Percentiles rank a stretch among this genome's conserved stretches.
Evolutionary conservation across 148 eudicot species (phyloP).

Genomic region (Dysphania ambrosioides): DNA sequence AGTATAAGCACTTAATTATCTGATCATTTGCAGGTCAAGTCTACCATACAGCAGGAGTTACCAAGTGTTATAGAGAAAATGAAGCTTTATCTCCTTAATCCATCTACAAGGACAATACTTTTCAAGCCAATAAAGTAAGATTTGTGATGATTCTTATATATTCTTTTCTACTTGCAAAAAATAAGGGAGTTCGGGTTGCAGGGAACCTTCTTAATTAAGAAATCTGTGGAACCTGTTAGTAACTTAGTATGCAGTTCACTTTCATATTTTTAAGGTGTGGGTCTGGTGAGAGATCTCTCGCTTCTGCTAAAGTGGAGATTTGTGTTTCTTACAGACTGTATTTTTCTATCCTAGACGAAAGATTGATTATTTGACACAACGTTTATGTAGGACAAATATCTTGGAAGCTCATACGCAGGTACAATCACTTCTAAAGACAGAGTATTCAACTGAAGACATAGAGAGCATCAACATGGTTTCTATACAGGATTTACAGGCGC

Average conservation of each 20-base stretch:
- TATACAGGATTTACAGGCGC: conserved; percentile 64
- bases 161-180: background rate
- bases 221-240: background rate
- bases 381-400: conserved; percentile 71
- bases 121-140: conserved; percentile 95
- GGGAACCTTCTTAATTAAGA: background rate
- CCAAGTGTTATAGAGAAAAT: conserved; percentile 73
- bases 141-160: background rate
- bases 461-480: conserved; percentile 58
- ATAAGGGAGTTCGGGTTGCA: background rate
- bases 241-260: conserved; percentile 3
- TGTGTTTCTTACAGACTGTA: background rate
- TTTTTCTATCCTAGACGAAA: background rate
- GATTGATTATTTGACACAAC: background rate
- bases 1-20: background rate
- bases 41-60: conserved; percentile 71
- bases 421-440: conserved; percentile 56
- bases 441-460: conserved; percentile 66
- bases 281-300: background rate
- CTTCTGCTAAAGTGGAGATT: background rate
- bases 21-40: conserved; percentile 48
- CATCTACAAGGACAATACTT: conserved; percentile 85
- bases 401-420: conserved; percentile 87
- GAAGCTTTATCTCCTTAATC: conserved; percentile 93
- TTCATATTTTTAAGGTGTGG: background rate